These are phyloP conservation scores for Crotalaria pallida DNA, from an alignment of 306 rosid genomes.

Conservation along the genomic window DNA sequence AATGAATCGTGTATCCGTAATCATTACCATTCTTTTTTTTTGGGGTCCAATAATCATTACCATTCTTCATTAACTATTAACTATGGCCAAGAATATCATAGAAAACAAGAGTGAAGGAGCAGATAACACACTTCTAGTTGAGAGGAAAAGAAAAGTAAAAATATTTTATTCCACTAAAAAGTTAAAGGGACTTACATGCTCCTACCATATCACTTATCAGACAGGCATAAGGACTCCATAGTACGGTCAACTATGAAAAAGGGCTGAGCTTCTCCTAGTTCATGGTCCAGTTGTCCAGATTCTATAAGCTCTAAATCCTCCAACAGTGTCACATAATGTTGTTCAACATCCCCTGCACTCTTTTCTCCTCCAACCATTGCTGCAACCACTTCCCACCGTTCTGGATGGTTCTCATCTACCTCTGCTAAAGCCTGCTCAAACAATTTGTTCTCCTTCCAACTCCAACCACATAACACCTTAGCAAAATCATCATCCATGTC, in stretches of 20 bases:
- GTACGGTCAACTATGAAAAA: constrained; percentile 29
- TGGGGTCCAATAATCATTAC: too few species aligned
- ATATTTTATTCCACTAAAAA: neutral
- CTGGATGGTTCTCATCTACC: constrained; percentile 66
- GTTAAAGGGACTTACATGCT: constrained; percentile 11
- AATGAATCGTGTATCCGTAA: too few species aligned
- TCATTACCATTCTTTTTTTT: too few species aligned
- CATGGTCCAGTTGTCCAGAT: constrained; percentile 58
- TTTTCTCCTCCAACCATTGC: constrained; percentile 65
- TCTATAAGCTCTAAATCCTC: constrained; percentile 72
- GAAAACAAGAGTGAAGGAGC: neutral
- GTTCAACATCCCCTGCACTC: constrained; percentile 61
- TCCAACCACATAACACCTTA: constrained; percentile 50
- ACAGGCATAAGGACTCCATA: constrained; percentile 25
- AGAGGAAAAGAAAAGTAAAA: neutral
- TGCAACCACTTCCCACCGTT: constrained; percentile 64
- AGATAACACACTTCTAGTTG: neutral
- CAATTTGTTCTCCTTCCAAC: constrained; percentile 84
- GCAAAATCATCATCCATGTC: constrained; percentile 35
- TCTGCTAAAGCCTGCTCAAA: constrained; percentile 74
- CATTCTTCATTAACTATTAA: too few species aligned
- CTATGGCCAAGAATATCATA: too few species aligned
- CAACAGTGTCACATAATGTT: constrained; percentile 58
- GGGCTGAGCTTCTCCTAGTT: constrained; percentile 28
- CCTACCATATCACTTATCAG: constrained; percentile 25